Evolutionary conservation across 208 protist species (phyloP).

Genomic region (Sergeia podlipaevii): DNA sequence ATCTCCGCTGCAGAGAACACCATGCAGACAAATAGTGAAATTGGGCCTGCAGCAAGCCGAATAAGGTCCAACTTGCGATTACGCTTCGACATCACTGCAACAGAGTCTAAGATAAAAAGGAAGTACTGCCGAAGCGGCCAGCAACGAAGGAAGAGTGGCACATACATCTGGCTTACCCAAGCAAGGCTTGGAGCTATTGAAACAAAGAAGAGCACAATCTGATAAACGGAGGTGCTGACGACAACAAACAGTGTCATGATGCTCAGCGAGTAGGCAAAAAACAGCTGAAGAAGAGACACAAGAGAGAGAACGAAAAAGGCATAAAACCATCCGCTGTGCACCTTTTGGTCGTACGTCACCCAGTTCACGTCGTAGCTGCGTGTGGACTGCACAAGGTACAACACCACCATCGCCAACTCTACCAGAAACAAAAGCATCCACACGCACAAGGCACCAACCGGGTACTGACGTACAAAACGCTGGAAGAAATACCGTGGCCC

Average conservation of each 20-base stretch:
- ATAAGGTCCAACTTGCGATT: constrained; percentile 69
- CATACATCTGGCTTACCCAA: constrained; percentile 80
- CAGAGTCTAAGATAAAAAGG: constrained; percentile 76
- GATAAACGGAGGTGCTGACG: constrained; percentile 75
- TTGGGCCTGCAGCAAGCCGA: constrained; percentile 48
- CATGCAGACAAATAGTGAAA: constrained; percentile 77
- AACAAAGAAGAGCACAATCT: constrained; percentile 71
- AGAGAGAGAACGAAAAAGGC: constrained; percentile 58
- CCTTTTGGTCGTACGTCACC: constrained; percentile 35
- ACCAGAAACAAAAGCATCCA: constrained; percentile 80
- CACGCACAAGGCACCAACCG: constrained; percentile 59
- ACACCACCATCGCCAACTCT: constrained; percentile 61
- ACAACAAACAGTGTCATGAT: constrained; percentile 67
- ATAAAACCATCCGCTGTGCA: constrained; percentile 67
- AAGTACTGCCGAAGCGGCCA: constrained; percentile 89
- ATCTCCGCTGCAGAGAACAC: constrained; percentile 61
- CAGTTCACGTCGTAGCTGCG: constrained; percentile 38
- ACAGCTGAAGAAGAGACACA: constrained; percentile 68
- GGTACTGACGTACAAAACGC: constrained; percentile 62
- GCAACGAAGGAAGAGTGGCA: constrained; percentile 81
- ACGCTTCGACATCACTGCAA: constrained; percentile 49
- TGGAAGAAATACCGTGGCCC: constrained; percentile 77
- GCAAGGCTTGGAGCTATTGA: constrained; percentile 26
- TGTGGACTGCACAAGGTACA: constrained; percentile 67
- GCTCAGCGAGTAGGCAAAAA: constrained; percentile 82